These are phyloP conservation scores for Epichloe gansuensis DNA, from an alignment of 2,329 filamentous ascomycete genomes.

Conservation along the genomic window DNA sequence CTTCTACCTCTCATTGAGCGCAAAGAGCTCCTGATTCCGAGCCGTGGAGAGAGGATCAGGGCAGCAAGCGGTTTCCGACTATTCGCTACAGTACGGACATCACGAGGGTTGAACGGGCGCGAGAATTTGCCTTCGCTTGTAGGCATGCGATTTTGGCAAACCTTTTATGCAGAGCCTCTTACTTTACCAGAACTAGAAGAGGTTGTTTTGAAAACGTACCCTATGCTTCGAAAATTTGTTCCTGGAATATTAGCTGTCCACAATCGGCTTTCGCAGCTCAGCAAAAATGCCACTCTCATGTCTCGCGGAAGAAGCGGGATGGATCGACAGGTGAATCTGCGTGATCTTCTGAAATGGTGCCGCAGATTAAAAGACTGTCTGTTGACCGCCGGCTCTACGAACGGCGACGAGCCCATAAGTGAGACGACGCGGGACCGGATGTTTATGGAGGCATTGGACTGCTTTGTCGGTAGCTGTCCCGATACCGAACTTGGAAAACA, in stretches of 20 bases:
- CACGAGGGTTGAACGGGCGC: constrained; percentile 51
- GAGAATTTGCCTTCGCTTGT: constrained; percentile 63
- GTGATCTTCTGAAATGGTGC: constrained; percentile 89
- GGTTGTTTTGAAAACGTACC: constrained; percentile 59
- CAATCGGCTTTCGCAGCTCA: constrained; percentile 35
- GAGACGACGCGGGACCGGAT: constrained; percentile 67
- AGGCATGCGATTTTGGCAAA: constrained; percentile 76
- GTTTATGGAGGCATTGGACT: constrained; percentile 87
- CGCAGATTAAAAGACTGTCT: constrained; percentile 59
- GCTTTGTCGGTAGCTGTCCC: constrained; percentile 72
- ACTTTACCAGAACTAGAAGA: constrained; percentile 56
- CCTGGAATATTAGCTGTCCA: constrained; percentile 48
- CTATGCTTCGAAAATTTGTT: constrained; percentile 51
- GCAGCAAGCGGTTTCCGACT: constrained; percentile 80
- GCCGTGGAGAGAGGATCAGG: constrained; percentile 70
- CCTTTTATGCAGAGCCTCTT: constrained; percentile 56
- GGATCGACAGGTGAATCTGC: constrained; percentile 47
- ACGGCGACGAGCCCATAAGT: constrained; percentile 56
- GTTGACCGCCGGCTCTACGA: constrained; percentile 45
- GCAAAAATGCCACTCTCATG: constrained; percentile 29
- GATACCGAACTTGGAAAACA: constrained; percentile 46
- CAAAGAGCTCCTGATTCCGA: constrained; percentile 81
- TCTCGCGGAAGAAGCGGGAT: constrained; percentile 29
- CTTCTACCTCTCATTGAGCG: constrained; percentile 85
- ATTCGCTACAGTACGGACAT: constrained; percentile 79